A percentile compares a stretch with the other conserved stretches of the same genome.
phyloP scores from a whole-genome alignment of 2,329 filamentous ascomycete species.

The Aspergillus thermomutatus region DNA sequence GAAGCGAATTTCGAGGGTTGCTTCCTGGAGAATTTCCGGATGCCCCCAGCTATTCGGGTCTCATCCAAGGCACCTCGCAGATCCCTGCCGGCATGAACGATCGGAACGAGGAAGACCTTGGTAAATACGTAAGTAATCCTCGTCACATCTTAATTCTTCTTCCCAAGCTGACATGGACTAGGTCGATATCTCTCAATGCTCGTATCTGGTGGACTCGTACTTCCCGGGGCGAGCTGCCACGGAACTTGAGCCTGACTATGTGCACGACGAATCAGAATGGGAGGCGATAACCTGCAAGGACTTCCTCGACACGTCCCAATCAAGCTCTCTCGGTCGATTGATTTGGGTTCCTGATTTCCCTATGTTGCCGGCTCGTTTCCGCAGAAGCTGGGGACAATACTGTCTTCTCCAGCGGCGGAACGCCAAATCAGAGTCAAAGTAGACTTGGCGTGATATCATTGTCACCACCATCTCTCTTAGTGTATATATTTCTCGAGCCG shows the following conservation, averaged over 20 bases:
- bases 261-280: constrained; percentile 72
- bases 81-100: constrained; percentile 86
- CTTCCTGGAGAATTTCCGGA: constrained; percentile 88
- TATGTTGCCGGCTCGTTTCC: constrained; percentile 65
- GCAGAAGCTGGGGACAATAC: constrained; percentile 81
- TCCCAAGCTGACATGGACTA: constrained; percentile 26
- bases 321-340: constrained; percentile 68
- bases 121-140: constrained; percentile 68
- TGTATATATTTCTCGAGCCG: constrained; percentile 9
- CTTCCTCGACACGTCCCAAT: constrained; percentile 78
- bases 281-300: constrained; percentile 68
- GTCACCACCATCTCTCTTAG: background rate
- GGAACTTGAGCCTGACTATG: constrained; percentile 74
- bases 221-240: constrained; percentile 62
- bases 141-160: background rate
- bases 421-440: constrained; percentile 1
- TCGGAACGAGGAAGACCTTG: constrained; percentile 76
- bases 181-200: constrained; percentile 69
- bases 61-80: constrained; percentile 81
- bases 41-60: constrained; percentile 63
- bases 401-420: constrained; percentile 68
- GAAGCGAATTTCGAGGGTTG: constrained; percentile 83
- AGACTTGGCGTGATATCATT: background rate
- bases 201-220: constrained; percentile 83
- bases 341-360: constrained; percentile 75